Conservation (phyloP, 441 rosid species). For the Mallotus repandus region DNA sequence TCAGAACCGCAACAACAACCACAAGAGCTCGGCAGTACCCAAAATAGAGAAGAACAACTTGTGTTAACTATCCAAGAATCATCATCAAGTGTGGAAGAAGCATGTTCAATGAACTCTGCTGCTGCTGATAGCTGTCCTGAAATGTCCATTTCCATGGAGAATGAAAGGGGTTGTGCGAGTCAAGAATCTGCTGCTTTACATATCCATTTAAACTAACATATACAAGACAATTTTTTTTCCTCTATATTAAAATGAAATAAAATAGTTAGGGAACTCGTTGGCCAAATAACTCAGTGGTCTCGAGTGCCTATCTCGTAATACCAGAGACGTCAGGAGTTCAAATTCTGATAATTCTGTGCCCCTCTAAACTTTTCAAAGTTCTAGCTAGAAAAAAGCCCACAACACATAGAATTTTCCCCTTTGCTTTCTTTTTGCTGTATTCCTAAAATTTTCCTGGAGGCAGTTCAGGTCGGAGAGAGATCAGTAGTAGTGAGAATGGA, state of each 20-base stretch:
- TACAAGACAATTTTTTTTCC: neutral
- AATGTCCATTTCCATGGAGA: slow-evolving; percentile 6
- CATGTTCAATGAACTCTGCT: slow-evolving; percentile 7
- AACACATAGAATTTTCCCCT: neutral
- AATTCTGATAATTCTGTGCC: too few relatives aligned
- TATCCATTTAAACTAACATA: neutral
- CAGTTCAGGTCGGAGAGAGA: slow-evolving; percentile 1
- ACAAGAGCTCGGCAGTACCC: slow-evolving; percentile 8
- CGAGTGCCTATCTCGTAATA: neutral
- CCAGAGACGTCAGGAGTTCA: too few relatives aligned
- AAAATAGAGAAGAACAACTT: neutral
- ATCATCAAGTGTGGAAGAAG: neutral
- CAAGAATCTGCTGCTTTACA: slow-evolving; percentile 15
- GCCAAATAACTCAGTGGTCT: neutral
- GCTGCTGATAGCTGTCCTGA: slow-evolving; percentile 1
- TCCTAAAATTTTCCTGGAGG: slow-evolving; percentile 1
- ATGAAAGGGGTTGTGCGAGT: neutral
- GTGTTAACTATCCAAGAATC: slow-evolving; percentile 23
- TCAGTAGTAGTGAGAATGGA: neutral
- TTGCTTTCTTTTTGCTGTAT: slow-evolving; percentile 2
- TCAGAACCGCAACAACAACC: slow-evolving; percentile 19
- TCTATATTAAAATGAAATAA: slow-evolving; percentile 13
- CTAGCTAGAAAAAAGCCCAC: neutral
- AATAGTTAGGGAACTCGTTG: neutral
- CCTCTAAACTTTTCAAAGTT: too few relatives aligned